These are phyloP conservation scores for Chaetomium sp. DNA, from an alignment of 2,329 filamentous ascomycete species.

Conservation along the genomic window DNA sequence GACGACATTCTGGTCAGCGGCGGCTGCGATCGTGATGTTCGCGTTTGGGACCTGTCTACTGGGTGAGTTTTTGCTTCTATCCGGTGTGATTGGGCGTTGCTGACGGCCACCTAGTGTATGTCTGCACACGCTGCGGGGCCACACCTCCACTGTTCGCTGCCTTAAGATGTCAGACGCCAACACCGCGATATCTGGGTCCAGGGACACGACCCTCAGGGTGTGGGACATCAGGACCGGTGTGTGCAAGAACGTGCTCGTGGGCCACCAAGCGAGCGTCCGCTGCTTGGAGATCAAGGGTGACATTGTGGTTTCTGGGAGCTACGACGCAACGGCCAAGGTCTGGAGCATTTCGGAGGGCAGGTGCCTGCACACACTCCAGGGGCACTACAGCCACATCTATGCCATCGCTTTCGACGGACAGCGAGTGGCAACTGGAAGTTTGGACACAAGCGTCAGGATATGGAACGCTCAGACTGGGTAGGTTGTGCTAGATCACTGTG, in stretches of 20 bases:
- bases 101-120: constrained; percentile 58
- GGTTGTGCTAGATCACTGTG: constrained; percentile 40
- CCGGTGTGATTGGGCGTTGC: background rate
- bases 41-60: constrained; percentile 94
- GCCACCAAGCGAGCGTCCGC: constrained; percentile 92
- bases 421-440: constrained; percentile 88
- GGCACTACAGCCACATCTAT: constrained; percentile 98
- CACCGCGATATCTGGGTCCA: constrained; percentile 93
- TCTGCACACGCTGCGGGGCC: constrained; percentile 82
- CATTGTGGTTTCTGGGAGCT: constrained; percentile 95
- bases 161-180: constrained; percentile 95
- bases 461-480: constrained; percentile 91
- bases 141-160: constrained; percentile 95
- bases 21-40: constrained; percentile 92
- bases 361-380: constrained; percentile 84
- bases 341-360: constrained; percentile 97
- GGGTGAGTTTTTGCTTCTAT: constrained; percentile 61
- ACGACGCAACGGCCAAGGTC: constrained; percentile 94
- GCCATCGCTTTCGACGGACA: constrained; percentile 96
- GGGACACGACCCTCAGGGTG: constrained; percentile 90
- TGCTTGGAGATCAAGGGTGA: constrained; percentile 96
- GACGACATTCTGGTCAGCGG: constrained; percentile 93
- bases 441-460: constrained; percentile 95
- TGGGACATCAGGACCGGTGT: constrained; percentile 91
- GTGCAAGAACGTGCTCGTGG: constrained; percentile 88